Evolutionary conservation across 768 basidiomycete species (phyloP).

Genomic region (Cantharellus anzutake): DNA sequence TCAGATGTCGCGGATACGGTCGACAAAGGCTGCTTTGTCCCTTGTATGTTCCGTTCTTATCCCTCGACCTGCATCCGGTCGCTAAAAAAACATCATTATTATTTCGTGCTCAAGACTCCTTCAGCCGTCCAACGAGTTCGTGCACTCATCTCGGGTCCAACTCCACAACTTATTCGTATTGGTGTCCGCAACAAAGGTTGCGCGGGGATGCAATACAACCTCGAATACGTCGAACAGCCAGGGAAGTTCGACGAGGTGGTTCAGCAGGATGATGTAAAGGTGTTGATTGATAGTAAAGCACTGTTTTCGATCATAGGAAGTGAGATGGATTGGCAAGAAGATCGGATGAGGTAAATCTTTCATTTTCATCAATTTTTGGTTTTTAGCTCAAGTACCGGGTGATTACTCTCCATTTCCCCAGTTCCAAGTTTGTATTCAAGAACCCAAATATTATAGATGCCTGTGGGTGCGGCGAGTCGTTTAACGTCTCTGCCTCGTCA

Average conservation of each 20-base stretch:
- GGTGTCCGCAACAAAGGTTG: conserved; percentile 97
- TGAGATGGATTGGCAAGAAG: conserved; percentile 98
- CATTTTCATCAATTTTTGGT: conserved; percentile 3
- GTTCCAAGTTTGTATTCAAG: conserved; percentile 65
- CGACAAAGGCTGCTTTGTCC: not conserved
- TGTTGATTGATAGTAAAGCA: conserved; percentile 91
- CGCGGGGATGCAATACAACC: conserved; percentile 63
- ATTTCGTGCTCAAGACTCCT: conserved; percentile 38
- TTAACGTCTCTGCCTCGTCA: conserved; percentile 29
- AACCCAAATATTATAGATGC: conserved; percentile 92
- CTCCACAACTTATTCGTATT: conserved; percentile 83
- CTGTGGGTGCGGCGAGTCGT: conserved; percentile 89
- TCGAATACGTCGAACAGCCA: conserved; percentile 85
- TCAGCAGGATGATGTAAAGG: conserved; percentile 83
- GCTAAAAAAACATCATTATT: not conserved
- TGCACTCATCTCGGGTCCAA: conserved; percentile 58
- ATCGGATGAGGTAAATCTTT: conserved; percentile 53
- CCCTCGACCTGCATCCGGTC: not conserved
- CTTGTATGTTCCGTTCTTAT: not conserved
- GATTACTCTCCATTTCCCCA: conserved; percentile 14
- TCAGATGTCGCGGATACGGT: not conserved
- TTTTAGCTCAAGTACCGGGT: not conserved
- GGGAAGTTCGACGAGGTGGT: conserved; percentile 93
- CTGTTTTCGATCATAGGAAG: conserved; percentile 96
- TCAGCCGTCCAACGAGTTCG: conserved; percentile 53